Percentiles rank a stretch among this genome's conserved stretches.
These are phyloP conservation scores for Epichloe baconii DNA, from an alignment of 2,329 filamentous ascomycete genomes.

Conservation along the genomic window DNA sequence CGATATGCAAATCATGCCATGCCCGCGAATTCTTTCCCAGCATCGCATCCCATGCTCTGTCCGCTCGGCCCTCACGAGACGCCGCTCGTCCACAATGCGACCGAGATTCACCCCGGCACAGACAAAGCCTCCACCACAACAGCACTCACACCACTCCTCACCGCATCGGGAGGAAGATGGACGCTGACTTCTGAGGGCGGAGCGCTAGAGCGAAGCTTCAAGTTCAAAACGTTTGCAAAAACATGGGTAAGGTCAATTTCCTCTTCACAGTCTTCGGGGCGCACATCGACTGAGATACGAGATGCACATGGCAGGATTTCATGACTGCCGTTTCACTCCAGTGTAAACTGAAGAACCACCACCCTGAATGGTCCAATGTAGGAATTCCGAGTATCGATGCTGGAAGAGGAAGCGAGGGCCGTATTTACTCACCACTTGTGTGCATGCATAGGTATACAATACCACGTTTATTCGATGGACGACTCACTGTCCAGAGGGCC, in stretches of 20 bases:
- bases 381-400: slow-evolving; percentile 12
- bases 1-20: background rate
- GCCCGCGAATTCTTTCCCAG: background rate
- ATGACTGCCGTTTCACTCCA: slow-evolving; percentile 60
- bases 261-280: background rate
- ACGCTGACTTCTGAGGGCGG: slow-evolving; percentile 33
- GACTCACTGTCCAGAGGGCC: slow-evolving; percentile 51
- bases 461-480: slow-evolving; percentile 61
- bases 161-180: slow-evolving; percentile 33
- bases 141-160: slow-evolving; percentile 27
- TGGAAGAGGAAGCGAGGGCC: background rate
- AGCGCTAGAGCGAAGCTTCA: slow-evolving; percentile 46
- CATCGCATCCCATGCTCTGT: background rate
- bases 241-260: slow-evolving; percentile 39
- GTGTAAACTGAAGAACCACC: slow-evolving; percentile 55
- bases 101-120: slow-evolving; percentile 33
- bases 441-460: slow-evolving; percentile 46
- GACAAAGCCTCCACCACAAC: slow-evolving; percentile 25
- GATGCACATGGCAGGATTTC: slow-evolving; percentile 42
- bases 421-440: background rate
- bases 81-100: slow-evolving; percentile 12
- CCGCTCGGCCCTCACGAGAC: background rate
- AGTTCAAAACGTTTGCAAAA: slow-evolving; percentile 52
- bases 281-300: background rate
- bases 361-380: slow-evolving; percentile 68